Conservation (phyloP, 192 early-diverging fungal species). For the Backusella morwellensis region DNA sequence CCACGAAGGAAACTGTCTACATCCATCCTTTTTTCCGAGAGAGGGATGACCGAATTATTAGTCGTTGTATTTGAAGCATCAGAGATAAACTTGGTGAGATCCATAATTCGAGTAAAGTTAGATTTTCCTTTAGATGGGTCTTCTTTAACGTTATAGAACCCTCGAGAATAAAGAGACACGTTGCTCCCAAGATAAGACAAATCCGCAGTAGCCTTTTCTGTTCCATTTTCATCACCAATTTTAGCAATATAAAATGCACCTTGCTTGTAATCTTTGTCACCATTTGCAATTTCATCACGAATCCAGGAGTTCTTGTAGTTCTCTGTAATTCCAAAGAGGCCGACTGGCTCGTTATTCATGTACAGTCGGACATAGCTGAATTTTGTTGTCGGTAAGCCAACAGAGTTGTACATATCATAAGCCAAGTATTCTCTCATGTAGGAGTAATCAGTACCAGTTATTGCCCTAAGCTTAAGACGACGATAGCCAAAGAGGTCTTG, state of each 20-base stretch:
- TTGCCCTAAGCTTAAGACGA: not conserved
- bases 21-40: constrained; percentile 4
- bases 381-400: not conserved
- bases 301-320: constrained; percentile 38
- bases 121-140: not conserved
- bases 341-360: not conserved
- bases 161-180: not conserved
- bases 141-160: not conserved
- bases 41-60: not conserved
- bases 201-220: not conserved
- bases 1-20: constrained; percentile 20
- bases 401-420: not conserved
- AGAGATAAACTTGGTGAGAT: not conserved
- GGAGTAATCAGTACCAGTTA: not conserved
- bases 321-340: constrained; percentile 1
- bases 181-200: not conserved
- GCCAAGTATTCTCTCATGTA: constrained; percentile 2
- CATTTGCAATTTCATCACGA: constrained; percentile 26
- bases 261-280: constrained; percentile 22
- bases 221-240: not conserved
- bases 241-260: not conserved
- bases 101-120: not conserved
- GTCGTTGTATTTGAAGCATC: not conserved
- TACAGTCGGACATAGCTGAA: not conserved
- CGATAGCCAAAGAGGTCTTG: constrained; percentile 4